Base-by-base conservation (phyloP, 306 rosid species). In the Oxytropis ochrocephala region DNA sequence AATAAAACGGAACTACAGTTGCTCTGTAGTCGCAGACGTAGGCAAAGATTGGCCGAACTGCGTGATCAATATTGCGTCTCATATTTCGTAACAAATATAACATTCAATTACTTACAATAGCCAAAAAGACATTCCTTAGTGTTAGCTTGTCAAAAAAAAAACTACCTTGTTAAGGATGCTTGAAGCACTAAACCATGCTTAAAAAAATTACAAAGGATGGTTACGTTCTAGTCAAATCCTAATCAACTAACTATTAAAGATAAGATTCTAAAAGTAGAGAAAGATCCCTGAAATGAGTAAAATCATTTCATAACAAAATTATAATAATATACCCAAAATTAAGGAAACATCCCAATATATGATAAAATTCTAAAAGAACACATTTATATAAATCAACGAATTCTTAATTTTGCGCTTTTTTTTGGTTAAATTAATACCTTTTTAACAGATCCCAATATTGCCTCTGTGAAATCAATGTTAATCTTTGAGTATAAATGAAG, bases 401-500 rank as follows among this genome's bases (percentile, higher is more conserved):
- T 13, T 49, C 64, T 48, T 4, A 16, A 38, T 30, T 75, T 21
- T 67, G 69, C 44, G 10, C 42, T 18, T 7, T 51, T 27, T 62
- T 62, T 44, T 4, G 10, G 14, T 41, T 32, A 39, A 58, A 66
- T 33, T 36, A 61, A 16, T 64, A 94, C 95, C 97, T 85, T 85
- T 74, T 68, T 74, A 21, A 85, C 78, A 51, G 95, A 87, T 50
- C 99, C 97, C 46, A 94, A 78, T 62, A 94, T 94, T 73, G 97
- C 99, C 55, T 94, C 88, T 3, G 95, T 91, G 67, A 82, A 94
- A 76, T 89, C 88, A 55, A 91, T 75, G 75, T 76, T 79, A 73
- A 94, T 77, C 60, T 86, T 83, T 54, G 96, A 91, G 85, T 82
- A 91, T 77, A 94, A 75, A 75, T 91, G 75, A 64, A 91, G 82